These are phyloP conservation scores for Phytopythium sindhum DNA, from an alignment of 352 stramenopile species.

Conservation along the genomic window DNA sequence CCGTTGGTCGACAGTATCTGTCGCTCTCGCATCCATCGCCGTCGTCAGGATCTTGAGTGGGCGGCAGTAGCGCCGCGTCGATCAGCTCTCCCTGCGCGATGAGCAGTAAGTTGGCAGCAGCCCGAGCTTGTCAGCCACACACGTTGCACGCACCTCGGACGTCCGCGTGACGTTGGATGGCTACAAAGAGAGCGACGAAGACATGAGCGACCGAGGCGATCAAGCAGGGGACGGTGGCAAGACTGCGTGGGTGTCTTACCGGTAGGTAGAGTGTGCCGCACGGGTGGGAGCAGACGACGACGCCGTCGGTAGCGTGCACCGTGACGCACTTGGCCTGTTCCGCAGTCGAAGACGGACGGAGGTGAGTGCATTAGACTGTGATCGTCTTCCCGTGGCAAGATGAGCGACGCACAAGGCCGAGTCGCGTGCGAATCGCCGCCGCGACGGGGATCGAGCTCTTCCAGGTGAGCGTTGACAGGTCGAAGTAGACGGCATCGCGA, in stretches of 20 bases:
- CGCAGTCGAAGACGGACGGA: not conserved
- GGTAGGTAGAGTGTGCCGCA: constrained; percentile 39
- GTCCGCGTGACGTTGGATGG: not conserved
- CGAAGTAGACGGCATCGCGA: constrained; percentile 51
- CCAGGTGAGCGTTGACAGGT: constrained; percentile 35
- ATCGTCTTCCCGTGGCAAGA: not conserved
- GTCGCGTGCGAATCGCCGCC: constrained; percentile 37
- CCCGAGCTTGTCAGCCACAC: no score
- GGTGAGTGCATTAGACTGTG: not conserved
- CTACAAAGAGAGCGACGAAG: not conserved
- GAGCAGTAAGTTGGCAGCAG: not conserved
- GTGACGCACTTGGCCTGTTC: constrained; percentile 36
- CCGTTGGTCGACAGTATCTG: not conserved
- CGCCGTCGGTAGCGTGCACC: constrained; percentile 45
- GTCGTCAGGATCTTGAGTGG: not conserved
- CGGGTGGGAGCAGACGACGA: constrained; percentile 46
- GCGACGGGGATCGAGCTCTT: constrained; percentile 35
- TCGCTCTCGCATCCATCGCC: not conserved
- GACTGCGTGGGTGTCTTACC: constrained; percentile 33
- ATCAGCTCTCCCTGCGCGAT: not conserved
- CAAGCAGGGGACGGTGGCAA: not conserved
- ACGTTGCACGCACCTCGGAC: not conserved
- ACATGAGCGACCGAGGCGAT: no score
- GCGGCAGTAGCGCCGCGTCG: not conserved
- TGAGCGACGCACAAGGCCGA: constrained; percentile 36